Percentiles rank a stretch among this genome's conserved stretches.
Evolutionary conservation across 768 basidiomycete genomes (phyloP).

Genomic region (Phallus indusiatus): DNA sequence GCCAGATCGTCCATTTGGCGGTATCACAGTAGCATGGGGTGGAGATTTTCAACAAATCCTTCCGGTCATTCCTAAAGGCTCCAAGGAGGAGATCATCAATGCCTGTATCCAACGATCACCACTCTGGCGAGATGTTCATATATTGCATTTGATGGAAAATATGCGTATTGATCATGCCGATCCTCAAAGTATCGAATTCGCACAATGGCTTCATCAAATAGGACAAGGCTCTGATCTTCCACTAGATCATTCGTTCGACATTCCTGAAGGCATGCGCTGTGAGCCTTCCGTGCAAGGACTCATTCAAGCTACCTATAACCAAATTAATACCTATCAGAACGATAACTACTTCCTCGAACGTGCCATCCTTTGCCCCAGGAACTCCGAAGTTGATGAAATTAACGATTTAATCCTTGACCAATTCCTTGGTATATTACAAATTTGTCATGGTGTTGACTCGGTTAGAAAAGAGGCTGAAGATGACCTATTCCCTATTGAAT

Average conservation of each 20-base stretch:
- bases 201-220: constrained; percentile 29
- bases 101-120: constrained; percentile 26
- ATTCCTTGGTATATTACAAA: neutral
- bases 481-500: neutral
- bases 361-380: constrained; percentile 26
- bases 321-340: constrained; percentile 1
- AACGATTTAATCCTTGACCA: constrained; percentile 15
- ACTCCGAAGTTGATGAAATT: constrained; percentile 28
- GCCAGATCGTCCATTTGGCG: constrained; percentile 28
- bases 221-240: constrained; percentile 24
- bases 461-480: neutral
- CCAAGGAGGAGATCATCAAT: constrained; percentile 27
- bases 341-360: constrained; percentile 18
- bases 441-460: neutral
- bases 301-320: constrained; percentile 21
- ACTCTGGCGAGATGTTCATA: constrained; percentile 27
- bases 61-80: constrained; percentile 32
- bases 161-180: constrained; percentile 29
- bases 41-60: constrained; percentile 42
- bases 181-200: constrained; percentile 22
- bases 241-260: constrained; percentile 14
- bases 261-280: constrained; percentile 22
- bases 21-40: constrained; percentile 36
- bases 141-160: constrained; percentile 29
- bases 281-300: constrained; percentile 15